Evolutionary conservation across 2,329 filamentous ascomycete species (phyloP), one percentile per base, ranked within the genome.

Genomic region (Aphanocladium album): DNA sequence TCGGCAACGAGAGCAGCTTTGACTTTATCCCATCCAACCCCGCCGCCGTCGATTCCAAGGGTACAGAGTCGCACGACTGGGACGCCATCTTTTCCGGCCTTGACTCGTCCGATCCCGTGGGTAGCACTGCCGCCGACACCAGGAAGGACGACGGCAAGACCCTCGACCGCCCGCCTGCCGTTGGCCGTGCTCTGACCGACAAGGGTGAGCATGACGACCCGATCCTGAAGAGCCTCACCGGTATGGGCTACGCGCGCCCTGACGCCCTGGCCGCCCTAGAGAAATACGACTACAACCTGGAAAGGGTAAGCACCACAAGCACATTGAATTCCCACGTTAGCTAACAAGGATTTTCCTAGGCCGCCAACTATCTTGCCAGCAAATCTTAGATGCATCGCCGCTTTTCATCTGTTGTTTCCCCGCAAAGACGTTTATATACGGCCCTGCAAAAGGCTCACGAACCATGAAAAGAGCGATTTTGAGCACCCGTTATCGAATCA

Each of bases 221-320:
- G 9, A 93, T 96, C 60, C 77, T 98, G 66, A 96, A 96, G 79
- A 88, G 92, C 67, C 74, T 98, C 70, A 96, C 91, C 1, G 83
- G 85, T 11, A 96, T 98, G 92, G 93, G 93, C 0, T 98, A 96
- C 71, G 76, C 85, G 5, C 82, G 93, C 33, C 78, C 80, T 8
- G 86, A 90, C 55, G 89, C 91, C 17, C 77, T 97, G 39, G 80
- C 81, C 54, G 93, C 95, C 25, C 77, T 98, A 71, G 93, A 98
- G 79, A 93, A 93, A 74, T 96, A 90, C 72, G 92, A 98, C 77
- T 97, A 98, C 76, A 95, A 97, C 73, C 83, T 97, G 72, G 92
- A 96, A 76, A 91, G 90, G 85, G 93, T 96, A 77, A 33, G 50
- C 8, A 33, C 1, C 12, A 1, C 47, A 25, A 5, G 1, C 4